phyloP scores from a whole-genome alignment of 1,284 basidiomycete species.

The Pholiota adiposa region DNA sequence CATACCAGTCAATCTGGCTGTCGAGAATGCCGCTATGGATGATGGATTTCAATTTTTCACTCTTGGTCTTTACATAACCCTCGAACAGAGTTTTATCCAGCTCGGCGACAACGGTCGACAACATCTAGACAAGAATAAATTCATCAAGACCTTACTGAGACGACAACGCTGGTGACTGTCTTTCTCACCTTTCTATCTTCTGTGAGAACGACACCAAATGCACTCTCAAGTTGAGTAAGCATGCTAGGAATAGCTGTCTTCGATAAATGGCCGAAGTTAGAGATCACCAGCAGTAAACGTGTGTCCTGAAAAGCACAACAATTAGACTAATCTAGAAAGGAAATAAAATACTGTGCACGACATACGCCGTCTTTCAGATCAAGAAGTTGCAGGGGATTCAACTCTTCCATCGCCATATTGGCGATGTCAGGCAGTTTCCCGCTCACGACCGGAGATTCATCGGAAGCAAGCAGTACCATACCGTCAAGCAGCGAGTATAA shows the following conservation, averaged over 20 bases:
- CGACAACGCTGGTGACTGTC: background rate
- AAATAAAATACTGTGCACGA: conserved; percentile 20
- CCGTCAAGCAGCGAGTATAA: conserved; percentile 92
- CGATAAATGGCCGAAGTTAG: conserved; percentile 85
- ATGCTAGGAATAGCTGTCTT: conserved; percentile 77
- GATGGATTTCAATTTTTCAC: conserved; percentile 66
- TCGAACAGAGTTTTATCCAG: conserved; percentile 90
- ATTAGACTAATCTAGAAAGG: conserved; percentile 9
- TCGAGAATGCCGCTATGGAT: conserved; percentile 83
- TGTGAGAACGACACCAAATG: conserved; percentile 77
- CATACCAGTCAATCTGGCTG: conserved; percentile 87
- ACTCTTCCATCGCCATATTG: conserved; percentile 34
- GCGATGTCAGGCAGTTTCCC: conserved; percentile 42
- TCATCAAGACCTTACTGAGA: background rate
- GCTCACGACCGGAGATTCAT: conserved; percentile 58
- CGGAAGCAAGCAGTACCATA: conserved; percentile 81
- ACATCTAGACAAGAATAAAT: conserved; percentile 47
- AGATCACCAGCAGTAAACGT: conserved; percentile 87
- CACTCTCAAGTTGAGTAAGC: conserved; percentile 79
- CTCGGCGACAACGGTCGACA: conserved; percentile 80
- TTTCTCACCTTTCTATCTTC: conserved; percentile 69
- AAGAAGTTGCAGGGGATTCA: conserved; percentile 56
- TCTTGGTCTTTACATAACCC: conserved; percentile 84
- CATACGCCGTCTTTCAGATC: conserved; percentile 68
- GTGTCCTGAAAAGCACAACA: conserved; percentile 63